Conservation (phyloP, 371 early-diverging fungal species). For the Nematocida parisii region DNA sequence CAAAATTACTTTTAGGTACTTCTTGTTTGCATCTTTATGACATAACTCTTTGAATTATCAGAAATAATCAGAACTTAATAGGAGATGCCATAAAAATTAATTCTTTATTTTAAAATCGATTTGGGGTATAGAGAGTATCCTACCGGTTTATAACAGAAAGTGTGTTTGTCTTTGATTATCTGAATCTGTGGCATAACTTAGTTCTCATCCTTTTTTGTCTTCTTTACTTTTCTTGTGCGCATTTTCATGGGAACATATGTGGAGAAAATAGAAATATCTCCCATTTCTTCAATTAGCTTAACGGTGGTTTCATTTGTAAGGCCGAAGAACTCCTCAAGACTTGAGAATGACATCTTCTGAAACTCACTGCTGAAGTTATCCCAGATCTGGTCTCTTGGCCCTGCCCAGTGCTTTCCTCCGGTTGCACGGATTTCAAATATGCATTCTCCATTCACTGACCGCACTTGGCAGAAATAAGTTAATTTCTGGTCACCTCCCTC, state of each 20-base stretch:
- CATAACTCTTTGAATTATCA: too few species aligned
- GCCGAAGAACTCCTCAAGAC: conserved; percentile 64
- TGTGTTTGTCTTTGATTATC: too few species aligned
- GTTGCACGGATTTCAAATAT: conserved; percentile 46
- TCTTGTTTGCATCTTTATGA: too few species aligned
- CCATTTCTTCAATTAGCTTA: conserved; percentile 61
- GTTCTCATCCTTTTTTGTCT: conserved; percentile 5
- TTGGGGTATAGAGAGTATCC: too few species aligned
- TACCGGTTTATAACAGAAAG: too few species aligned
- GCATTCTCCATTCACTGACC: conserved; percentile 48
- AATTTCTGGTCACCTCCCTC: conserved; percentile 34
- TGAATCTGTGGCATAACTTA: too few species aligned
- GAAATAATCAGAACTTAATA: too few species aligned
- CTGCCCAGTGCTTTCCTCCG: conserved; percentile 49
- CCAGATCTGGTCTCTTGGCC: conserved; percentile 25
- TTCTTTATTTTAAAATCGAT: too few species aligned
- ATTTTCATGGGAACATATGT: conserved; percentile 53
- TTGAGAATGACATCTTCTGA: conserved; percentile 17
- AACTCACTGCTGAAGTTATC: conserved; percentile 14
- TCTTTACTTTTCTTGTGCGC: conserved; percentile 42
- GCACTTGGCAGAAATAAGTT: conserved; percentile 46
- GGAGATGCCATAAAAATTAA: too few species aligned
- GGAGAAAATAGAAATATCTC: conserved; percentile 58
- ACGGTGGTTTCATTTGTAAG: conserved; percentile 53
- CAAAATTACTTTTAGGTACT: too few species aligned